Evolutionary conservation across 2,329 filamentous ascomycete genomes (phyloP), one percentile per base, ranked within the genome.

Genomic region (Pseudogymnoascus sp.): DNA sequence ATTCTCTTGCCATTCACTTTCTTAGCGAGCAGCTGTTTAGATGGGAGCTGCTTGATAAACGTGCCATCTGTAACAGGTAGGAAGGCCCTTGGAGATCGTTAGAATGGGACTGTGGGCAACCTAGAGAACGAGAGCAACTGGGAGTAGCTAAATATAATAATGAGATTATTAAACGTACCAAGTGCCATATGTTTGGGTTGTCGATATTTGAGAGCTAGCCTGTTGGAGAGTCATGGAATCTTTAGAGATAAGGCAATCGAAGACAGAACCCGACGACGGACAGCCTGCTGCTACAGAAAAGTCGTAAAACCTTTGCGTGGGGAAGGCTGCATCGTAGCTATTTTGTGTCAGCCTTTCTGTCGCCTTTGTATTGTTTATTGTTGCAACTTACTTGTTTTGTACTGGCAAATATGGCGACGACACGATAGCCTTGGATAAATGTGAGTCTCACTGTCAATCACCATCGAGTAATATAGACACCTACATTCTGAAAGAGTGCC

Each of bases 321-420:
- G 78, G 1, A 76, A 67, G 63, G 81, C 16, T 73, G 73, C 69
- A 81, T 81, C 67, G 83, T 80, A 61, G 78, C 77, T 0, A 81
- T 80, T 0, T 82, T 71, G 66, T 81, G 84, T 3, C 81, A 81
- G 14, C 75, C 78, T 3, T 77, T 80, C 37, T 57, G 36, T 40
- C 42, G 61, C 40, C 57, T 31, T 60, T 26, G 21, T 31, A 36
- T 40, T 7, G 7, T 40, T n/a, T 31, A 36, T 40, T 7, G 4
- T 40, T n/a, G 7, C n/a, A 40, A 40, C 39, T 18, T 40, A 40
- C 39, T 40, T 40, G 16, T 40, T 18, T 18, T 40, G 39, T 40
- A 18, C 39, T 40, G 39, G 39, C 7, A 40, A 40, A 40, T 40
- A 40, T 8, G 39, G 39, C n/a, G 39, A 40, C 0, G 39, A 40